phyloP scores from a whole-genome alignment of 2,329 filamentous ascomycete species.

The Trichoderma hamatum region DNA sequence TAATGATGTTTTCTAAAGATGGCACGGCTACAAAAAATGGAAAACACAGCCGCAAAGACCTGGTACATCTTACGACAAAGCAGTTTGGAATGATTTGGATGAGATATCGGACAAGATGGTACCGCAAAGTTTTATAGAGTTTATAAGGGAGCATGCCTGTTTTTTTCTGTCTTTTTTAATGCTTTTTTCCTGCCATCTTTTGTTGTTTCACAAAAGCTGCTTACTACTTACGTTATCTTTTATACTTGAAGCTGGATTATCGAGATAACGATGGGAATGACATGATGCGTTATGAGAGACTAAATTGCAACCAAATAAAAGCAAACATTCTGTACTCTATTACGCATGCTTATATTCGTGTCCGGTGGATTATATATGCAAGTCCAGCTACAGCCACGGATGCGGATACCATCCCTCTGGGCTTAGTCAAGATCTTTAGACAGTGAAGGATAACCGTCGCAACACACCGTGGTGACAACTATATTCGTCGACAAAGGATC shows the following conservation, averaged over 20 bases:
- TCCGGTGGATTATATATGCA: background rate
- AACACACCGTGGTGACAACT: conserved; percentile 26
- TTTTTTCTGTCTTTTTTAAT: conserved; percentile 2
- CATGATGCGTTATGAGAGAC: conserved; percentile 40
- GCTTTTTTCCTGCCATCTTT: background rate
- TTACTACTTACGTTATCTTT: conserved; percentile 8
- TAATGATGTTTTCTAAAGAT: background rate
- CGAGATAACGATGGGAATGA: conserved; percentile 41
- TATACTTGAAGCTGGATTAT: conserved; percentile 33
- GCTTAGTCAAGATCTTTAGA: background rate
- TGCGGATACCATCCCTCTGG: background rate
- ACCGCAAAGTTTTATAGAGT: conserved; percentile 20
- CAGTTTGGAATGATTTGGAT: conserved; percentile 6
- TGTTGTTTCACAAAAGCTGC: background rate
- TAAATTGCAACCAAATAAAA: conserved; percentile 27
- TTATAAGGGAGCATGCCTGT: conserved; percentile 11
- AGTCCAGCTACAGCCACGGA: background rate
- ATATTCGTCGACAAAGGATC: conserved; percentile 36
- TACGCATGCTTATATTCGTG: background rate
- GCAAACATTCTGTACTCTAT: background rate
- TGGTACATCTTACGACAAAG: conserved; percentile 10
- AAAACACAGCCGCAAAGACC: background rate
- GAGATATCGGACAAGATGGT: conserved; percentile 14
- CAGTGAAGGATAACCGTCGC: background rate
- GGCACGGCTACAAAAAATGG: background rate